Evolutionary conservation across 2,329 filamentous ascomycete genomes (phyloP).

Genomic region (Sclerotinia borealis): DNA sequence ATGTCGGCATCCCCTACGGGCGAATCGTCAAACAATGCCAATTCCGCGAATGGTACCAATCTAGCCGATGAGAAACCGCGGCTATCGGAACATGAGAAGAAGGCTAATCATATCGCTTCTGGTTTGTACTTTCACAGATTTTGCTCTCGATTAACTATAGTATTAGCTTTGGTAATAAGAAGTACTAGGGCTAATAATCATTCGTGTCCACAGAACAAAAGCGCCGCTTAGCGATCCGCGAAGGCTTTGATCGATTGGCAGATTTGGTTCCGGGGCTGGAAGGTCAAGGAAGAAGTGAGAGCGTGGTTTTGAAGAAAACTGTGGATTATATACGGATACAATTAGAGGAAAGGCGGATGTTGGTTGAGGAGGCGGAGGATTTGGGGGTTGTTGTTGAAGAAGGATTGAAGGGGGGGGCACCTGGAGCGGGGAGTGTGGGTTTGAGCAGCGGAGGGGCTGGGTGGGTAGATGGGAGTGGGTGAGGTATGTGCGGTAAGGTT

Average conservation of each 20-base stretch:
- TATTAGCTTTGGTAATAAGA: background rate
- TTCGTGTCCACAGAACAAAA: conserved; percentile 41
- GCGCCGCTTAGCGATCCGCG: conserved; percentile 47
- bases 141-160: background rate
- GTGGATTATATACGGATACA: conserved; percentile 48
- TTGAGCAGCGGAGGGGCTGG: background rate
- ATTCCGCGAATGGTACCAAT: conserved; percentile 23
- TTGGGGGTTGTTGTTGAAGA: conserved; percentile 42
- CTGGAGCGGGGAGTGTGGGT: background rate
- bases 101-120: conserved; percentile 66
- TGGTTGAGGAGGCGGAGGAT: conserved; percentile 45
- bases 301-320: conserved; percentile 56
- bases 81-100: conserved; percentile 64
- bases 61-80: conserved; percentile 49
- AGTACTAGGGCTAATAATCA: background rate
- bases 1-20: conserved; percentile 26
- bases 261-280: conserved; percentile 62
- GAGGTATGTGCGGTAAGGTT: background rate
- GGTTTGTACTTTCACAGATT: conserved; percentile 18
- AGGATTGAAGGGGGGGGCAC: conserved; percentile 20
- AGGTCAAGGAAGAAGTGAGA: conserved; percentile 64
- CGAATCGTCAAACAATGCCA: conserved; percentile 27
- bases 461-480: background rate
- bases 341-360: conserved; percentile 43
- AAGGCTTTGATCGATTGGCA: conserved; percentile 63